Conservation (phyloP, 2,329 filamentous ascomycete genomes). For the Colletotrichum kahawae region DNA sequence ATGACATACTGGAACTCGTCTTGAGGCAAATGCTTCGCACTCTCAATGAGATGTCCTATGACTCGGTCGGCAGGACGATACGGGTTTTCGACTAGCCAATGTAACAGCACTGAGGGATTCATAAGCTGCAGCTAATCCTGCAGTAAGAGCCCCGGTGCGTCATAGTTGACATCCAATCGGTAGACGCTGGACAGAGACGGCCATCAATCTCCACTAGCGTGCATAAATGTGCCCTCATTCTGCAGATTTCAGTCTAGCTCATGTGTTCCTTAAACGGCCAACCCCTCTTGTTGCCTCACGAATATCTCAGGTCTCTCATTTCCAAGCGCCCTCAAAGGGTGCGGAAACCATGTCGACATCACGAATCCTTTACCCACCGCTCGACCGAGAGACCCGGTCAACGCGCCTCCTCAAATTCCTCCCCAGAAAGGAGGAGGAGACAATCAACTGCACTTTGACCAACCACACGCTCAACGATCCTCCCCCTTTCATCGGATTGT, state of each 20-base stretch:
- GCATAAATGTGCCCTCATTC: background rate
- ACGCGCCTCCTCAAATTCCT: background rate
- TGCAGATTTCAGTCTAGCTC: background rate
- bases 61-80: background rate
- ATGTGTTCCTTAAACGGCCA: background rate
- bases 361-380: background rate
- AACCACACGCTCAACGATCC: background rate
- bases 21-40: background rate
- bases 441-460: background rate
- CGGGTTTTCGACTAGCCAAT: background rate
- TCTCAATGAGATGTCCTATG: accelerated
- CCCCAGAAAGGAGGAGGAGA: background rate
- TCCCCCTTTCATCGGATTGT: slow-evolving; percentile 26
- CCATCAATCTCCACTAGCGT: background rate
- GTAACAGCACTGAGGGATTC: accelerated
- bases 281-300: background rate
- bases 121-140: background rate
- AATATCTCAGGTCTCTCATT: background rate
- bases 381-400: background rate
- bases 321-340: accelerated
- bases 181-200: background rate
- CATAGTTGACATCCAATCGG: background rate
- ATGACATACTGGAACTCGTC: slow-evolving; percentile 13
- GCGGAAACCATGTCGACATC: background rate
- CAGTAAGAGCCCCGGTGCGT: background rate